Evolutionary conservation across 805 yeast species (phyloP), one percentile per base, ranked within the genome.

Genomic region (Saccharomyces cerevisiae): DNA sequence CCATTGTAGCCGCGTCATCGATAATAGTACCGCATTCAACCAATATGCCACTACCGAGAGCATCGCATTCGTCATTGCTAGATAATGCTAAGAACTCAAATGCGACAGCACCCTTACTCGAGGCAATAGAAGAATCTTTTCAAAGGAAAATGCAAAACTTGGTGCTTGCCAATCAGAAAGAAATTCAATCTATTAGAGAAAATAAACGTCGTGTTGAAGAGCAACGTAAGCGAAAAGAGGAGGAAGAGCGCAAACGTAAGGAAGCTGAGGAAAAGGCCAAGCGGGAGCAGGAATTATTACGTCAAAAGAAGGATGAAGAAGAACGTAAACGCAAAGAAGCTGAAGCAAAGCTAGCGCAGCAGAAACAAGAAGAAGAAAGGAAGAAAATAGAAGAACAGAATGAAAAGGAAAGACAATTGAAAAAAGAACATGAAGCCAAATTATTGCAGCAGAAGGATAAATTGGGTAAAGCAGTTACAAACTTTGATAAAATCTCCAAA

Each of bases 401-500:
- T 14, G 57, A 63, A 51, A 61, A 57, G 43, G 64, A 61, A 46
- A 61, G 58, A 27, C 55, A 56, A 41, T 52, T 48, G 49, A 55
- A 56, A 51, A 51, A 54, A 6, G 57, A 58, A 3, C 54, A 49
- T 46, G 57, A 57, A 51, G 52, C 48, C 29, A 54, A 54, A 36
- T 55, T 50, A 36, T 43, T 51, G 22, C 59, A 55, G 46, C 59
- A 59, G 30, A 63, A 61, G 46, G 61, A 57, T 17, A 57, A 63
- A 43, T 59, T 56, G 27, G 62, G 57, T 13, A 58, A 55, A 48
- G 61, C 63, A 27, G 51, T 57, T 11, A 63, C 73, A 32, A 60
- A 64, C 53, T 64, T 61, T 30, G 67, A 65, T 30, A 57, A 61
- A 4, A 73, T 82, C 28, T 82, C 79, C 54, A 63, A 66, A 32